Base-by-base conservation (phyloP, 2,329 filamentous ascomycete genomes). In the Colletotrichum sp. region DNA sequence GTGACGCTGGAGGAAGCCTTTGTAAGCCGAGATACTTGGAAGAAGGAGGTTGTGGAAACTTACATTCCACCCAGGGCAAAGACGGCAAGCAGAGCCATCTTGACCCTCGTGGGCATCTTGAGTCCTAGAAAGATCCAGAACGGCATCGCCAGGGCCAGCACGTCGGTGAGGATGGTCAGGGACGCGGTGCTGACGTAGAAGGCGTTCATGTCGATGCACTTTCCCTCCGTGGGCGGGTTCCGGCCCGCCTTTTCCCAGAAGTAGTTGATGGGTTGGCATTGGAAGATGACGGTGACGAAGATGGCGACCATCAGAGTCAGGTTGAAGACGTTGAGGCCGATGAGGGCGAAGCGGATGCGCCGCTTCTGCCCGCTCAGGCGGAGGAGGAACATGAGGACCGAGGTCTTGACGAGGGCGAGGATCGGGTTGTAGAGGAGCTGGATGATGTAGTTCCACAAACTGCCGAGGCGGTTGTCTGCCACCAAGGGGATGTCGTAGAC, bases 101-200 rank as follows among this genome's bases (percentile, higher is more conserved):
- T 85, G 4, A 82, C 77, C 34, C 79, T 79, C 27, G 48, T 70
- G 8, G 81, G 80, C 78, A 85, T 84, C 74, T 82, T 82, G 15
- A 85, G 76, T 15, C 79, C 80, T 52, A 83, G 72, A 52, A 85
- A 85, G 60, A 85, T 83, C 78, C 79, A 82, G 30, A 85, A 79
- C 1, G 84, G 84, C 22, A 86, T 76, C 3, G 78, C 82, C 22
- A 87, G 79, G 7, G 86, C 81, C 60, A 87, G 76, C 0, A 87
- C 77, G 39, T 88, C 87, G 12, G 85, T 86, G 9, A 86, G 52
- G 36, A 88, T 86, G 18, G 84, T 86, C 18, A 87, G 77, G 1
- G 80, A 80, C 4, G 85, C 82, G 13, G 79, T 81, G 15, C 82
- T 77, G 6, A 87, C 80, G 71, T 85, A 85, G 62, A 77, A 77